Evolutionary conservation across 108 stramenopile species (phyloP), one percentile per base, ranked within the genome.

Genomic region (Nitzschia sp.): DNA sequence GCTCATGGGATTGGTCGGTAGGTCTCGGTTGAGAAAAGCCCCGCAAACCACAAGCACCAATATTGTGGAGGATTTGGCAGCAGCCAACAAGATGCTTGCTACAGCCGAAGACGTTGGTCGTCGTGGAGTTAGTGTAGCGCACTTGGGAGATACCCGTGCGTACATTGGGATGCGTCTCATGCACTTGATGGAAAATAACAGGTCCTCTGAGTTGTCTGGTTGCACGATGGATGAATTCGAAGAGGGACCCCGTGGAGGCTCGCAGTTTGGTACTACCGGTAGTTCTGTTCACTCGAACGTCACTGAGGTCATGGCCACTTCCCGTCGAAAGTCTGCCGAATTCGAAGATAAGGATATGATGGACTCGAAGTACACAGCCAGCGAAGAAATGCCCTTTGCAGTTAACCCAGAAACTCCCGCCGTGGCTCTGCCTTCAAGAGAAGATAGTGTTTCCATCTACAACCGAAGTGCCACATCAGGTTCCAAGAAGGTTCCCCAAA

Each of bases 61-160:
- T 0, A 41, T 77, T 80, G 80, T 83, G 65, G 54, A 71, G 66
- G 65, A 89, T n/a, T 79, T 90, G 40, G 85, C 80, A 12, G 67
- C 63, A 20, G 81, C 81, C 20, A 85, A 71, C 29, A 83, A 87
- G 46, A 86, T 91, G 84, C 63, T 95, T 40, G 75, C 89, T 10
- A 86, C 91, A 6, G 83, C 91, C 2, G 93, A 95, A 72, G 93
- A 95, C 70, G 78, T 95, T 40, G 93, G 91, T 6, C 84, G 93
- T 42, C 73, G 93, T 48, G 89, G 90, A 10, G 83, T 95, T 21
- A 87, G 85, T 55, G 89, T 95, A 14, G 93, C 93, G 15, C 90
- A 95, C 73, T 63, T 95, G 22, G 93, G 93, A 17, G 93, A 95
- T 68, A 75, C 73, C 9, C 70, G 91, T 50, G 90, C 93, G 0